Conservation (phyloP, 306 rosid genomes). For the Datisca glomerata region DNA sequence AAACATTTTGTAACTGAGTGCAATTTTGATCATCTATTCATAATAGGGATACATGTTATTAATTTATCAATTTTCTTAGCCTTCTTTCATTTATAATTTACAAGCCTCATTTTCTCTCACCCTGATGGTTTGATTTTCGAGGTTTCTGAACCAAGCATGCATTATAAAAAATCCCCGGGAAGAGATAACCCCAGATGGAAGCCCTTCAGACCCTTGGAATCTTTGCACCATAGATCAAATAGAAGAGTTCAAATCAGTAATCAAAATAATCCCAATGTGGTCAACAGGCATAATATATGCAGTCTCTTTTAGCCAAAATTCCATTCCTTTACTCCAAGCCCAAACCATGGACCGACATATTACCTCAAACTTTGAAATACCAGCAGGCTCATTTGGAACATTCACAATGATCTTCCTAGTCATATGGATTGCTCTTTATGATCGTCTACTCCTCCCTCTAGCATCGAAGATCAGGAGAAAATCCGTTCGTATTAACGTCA, state of each 20-base stretch:
- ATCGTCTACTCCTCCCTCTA: conserved; percentile 14
- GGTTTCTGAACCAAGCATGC: conserved; percentile 50
- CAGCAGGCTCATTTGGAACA: conserved; percentile 12
- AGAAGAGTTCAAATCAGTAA: conserved; percentile 13
- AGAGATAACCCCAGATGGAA: conserved; percentile 19
- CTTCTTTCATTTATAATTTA: too few relatives aligned
- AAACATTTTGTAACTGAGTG: too few relatives aligned
- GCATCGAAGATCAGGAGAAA: conserved; percentile 7
- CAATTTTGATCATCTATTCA: too few relatives aligned
- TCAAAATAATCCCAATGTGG: conserved; percentile 17
- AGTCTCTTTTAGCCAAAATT: conserved; percentile 2
- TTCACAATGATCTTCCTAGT: not conserved
- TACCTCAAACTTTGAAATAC: conserved; percentile 10
- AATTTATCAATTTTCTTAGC: too few relatives aligned
- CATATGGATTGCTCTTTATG: conserved; percentile 8
- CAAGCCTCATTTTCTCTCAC: too few relatives aligned
- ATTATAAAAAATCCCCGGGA: conserved; percentile 13
- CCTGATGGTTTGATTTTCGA: conserved; percentile 6
- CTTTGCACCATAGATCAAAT: conserved; percentile 43
- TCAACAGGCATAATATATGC: conserved; percentile 16
- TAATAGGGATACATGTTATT: too few relatives aligned
- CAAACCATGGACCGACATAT: conserved; percentile 23
- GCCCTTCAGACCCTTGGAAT: conserved; percentile 30
- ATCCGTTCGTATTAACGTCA: conserved; percentile 6
- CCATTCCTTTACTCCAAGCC: conserved; percentile 14